Percentiles rank a stretch among this genome's conserved stretches.
phyloP scores from a whole-genome alignment of 2,329 filamentous ascomycete species.

The Apiospora marii region DNA sequence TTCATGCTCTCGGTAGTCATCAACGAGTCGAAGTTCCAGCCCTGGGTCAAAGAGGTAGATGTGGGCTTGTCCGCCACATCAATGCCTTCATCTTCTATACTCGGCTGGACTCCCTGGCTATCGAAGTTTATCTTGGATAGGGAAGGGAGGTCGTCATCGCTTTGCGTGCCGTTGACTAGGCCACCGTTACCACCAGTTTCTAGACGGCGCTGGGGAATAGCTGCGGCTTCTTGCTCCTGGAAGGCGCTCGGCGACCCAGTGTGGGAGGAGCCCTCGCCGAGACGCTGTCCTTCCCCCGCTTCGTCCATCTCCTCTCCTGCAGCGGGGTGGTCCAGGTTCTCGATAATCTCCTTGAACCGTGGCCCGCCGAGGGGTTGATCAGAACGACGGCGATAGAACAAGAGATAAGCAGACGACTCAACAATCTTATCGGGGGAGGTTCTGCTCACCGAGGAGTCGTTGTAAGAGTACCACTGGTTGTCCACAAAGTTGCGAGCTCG shows the following conservation, averaged over 20 bases:
- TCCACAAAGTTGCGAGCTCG: slow-evolving; percentile 93
- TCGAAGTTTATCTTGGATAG: slow-evolving; percentile 33
- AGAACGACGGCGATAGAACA: slow-evolving; percentile 94
- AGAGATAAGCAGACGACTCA: slow-evolving; percentile 82
- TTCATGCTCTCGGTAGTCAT: slow-evolving; percentile 42
- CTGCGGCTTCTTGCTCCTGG: slow-evolving; percentile 71
- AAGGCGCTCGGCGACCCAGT: slow-evolving; percentile 92
- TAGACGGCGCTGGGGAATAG: slow-evolving; percentile 66
- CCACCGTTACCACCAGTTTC: slow-evolving; percentile 64
- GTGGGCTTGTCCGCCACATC: slow-evolving; percentile 47
- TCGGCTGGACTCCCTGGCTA: slow-evolving; percentile 46
- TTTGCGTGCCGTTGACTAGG: slow-evolving; percentile 28
- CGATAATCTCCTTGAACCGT: slow-evolving; percentile 74
- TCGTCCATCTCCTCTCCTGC: slow-evolving; percentile 54
- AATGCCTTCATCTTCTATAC: slow-evolving; percentile 58
- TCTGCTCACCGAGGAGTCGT: slow-evolving; percentile 79
- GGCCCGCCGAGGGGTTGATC: slow-evolving; percentile 79
- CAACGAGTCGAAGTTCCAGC: slow-evolving; percentile 56
- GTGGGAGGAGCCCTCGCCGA: slow-evolving; percentile 83
- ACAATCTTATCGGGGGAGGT: slow-evolving; percentile 70
- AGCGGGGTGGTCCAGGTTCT: slow-evolving; percentile 63
- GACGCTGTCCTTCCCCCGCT: slow-evolving; percentile 84
- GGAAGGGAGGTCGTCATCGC: slow-evolving; percentile 34
- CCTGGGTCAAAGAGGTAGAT: slow-evolving; percentile 36
- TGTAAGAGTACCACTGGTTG: slow-evolving; percentile 93